Base-by-base conservation (phyloP, 768 basidiomycete genomes). In the Phylloporus sp. region DNA sequence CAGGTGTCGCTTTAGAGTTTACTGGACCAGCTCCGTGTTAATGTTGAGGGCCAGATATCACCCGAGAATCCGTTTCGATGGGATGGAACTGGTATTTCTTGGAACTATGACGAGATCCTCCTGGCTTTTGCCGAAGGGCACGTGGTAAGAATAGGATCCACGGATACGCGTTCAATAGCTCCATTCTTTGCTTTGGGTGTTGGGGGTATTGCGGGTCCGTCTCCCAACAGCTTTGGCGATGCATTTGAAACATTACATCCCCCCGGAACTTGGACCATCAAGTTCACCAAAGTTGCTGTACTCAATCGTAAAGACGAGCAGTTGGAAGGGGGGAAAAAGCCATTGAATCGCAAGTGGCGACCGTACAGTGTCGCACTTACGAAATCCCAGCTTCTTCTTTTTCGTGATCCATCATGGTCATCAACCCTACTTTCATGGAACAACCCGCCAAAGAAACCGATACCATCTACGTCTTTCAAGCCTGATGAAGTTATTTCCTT, bases 401-500 rank as follows among this genome's bases (percentile, higher is more conserved):
- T 92, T 69, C 85, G 86, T 23, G 88, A 91, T 64, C 63, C 77
- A 4, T 59, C 76, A 13, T 82, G 77, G 80, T 76, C 77, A 3
- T 57, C 66, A 32, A 61, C 69, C 18, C 56, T 84, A 26, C 67
- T 73, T 44, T 64, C 71, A 36, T 72, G 77, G 64, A 66, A 70
- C 43, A 63, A 70, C 51, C 43, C 64, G 15, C 63, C 65, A 15
- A 67, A 66, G 14, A 59, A 67, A 28, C 28, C 66, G 46, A 66
- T 79, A 48, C 65, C 73, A 33, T 53, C 67, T 45, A 53, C 70
- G 15, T 55, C 75, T 9, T 75, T 84, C 50, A 84, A 79, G 56
- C 91, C 94, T 0, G 96, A 99, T 56, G 94, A 95, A 63, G 71
- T 88, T 11, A 63, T 94, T 32, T 81, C 90, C 3, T 69, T 97